Evolutionary conservation across 2,329 filamentous ascomycete genomes (phyloP).

Genomic region (Westerdykella aurantiaca): DNA sequence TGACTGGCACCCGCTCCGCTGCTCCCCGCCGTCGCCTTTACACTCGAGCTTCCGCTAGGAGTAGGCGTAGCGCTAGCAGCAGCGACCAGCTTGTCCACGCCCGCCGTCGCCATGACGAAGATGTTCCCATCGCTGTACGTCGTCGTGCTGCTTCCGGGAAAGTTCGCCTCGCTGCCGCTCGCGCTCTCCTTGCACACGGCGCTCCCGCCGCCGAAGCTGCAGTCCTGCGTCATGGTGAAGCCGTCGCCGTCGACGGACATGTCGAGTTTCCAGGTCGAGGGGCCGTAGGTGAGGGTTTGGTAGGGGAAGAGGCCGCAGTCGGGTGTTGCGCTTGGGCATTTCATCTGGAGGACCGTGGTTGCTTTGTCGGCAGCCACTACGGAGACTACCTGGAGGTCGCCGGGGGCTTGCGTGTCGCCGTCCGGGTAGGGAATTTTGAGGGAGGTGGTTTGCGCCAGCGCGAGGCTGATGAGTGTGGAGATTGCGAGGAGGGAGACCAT

Average conservation of each 20-base stretch:
- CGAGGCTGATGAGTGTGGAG: constrained; percentile 4
- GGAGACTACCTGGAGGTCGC: constrained; percentile 5
- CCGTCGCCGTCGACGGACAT: constrained; percentile 9
- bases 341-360: constrained; percentile 10
- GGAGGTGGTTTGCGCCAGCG: constrained; percentile 11
- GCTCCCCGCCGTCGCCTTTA: too few relatives aligned
- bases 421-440: constrained; percentile 10
- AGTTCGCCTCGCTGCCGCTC: constrained; percentile 20
- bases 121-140: constrained; percentile 9
- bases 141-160: constrained; percentile 16
- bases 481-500: constrained; percentile 1
- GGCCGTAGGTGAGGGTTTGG: constrained; percentile 14
- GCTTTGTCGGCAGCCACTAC: constrained; percentile 10
- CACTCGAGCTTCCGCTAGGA: constrained; percentile 2
- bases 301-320: constrained; percentile 20
- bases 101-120: constrained; percentile 12
- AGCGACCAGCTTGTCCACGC: constrained; percentile 11
- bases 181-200: constrained; percentile 18
- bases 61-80: constrained; percentile 3
- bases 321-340: constrained; percentile 1
- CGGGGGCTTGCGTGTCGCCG: constrained; percentile 1
- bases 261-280: constrained; percentile 16
- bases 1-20: too few relatives aligned
- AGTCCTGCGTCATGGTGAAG: constrained; percentile 19
- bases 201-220: constrained; percentile 7